phyloP scores from a whole-genome alignment of 345 rosid species.

The Carallia pectinifolia region DNA sequence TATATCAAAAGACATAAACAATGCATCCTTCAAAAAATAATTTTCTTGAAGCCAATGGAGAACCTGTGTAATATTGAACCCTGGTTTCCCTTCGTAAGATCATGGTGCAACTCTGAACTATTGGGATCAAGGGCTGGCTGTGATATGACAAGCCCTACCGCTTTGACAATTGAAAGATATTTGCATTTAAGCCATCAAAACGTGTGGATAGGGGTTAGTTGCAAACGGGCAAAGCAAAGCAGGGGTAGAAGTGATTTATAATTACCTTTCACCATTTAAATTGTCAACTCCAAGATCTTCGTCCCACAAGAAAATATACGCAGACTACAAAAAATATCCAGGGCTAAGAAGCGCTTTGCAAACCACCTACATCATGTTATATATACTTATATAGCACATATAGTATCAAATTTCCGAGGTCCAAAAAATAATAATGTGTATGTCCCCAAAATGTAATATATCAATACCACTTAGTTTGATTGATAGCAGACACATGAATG shows the following conservation, averaged over 20 bases:
- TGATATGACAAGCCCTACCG: slow-evolving; percentile 81
- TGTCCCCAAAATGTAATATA: neutral
- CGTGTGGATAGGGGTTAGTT: too few species aligned
- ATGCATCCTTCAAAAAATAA: neutral
- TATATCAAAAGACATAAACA: too few species aligned
- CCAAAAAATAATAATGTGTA: neutral
- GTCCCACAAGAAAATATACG: slow-evolving; percentile 62
- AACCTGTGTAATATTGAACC: slow-evolving; percentile 66
- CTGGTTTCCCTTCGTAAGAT: slow-evolving; percentile 47
- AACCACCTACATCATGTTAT: slow-evolving; percentile 63
- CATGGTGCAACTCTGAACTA: slow-evolving; percentile 58
- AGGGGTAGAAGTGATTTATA: too few species aligned
- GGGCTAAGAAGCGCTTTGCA: slow-evolving; percentile 76
- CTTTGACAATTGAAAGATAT: slow-evolving; percentile 58
- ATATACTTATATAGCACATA: neutral
- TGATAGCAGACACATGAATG: slow-evolving; percentile 62
- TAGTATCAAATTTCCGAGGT: neutral
- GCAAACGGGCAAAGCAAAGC: too few species aligned
- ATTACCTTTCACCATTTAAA: slow-evolving; percentile 49
- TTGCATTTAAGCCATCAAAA: slow-evolving; percentile 31
- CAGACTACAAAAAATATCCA: slow-evolving; percentile 52
- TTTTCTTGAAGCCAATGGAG: neutral
- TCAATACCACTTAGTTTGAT: slow-evolving; percentile 80
- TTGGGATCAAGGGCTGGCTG: slow-evolving; percentile 77
- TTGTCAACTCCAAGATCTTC: slow-evolving; percentile 57